A percentile compares a stretch with the other conserved stretches of the same genome.
Evolutionary conservation across 1,284 basidiomycete species (phyloP).

Genomic region (Tremellales sp.): DNA sequence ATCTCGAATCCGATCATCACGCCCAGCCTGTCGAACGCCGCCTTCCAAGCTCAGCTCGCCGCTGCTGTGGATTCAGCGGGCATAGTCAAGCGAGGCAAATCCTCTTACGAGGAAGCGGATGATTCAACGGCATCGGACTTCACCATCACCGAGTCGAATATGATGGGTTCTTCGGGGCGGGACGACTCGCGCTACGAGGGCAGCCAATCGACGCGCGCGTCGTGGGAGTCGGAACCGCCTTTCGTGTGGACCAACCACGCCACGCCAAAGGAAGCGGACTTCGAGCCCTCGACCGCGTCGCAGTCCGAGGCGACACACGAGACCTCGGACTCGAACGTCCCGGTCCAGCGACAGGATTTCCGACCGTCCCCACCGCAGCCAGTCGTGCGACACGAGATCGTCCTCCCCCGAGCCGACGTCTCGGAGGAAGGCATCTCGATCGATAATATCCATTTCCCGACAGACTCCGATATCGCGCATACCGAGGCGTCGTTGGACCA

Average conservation of each 20-base stretch:
- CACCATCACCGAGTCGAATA: constrained; percentile 7
- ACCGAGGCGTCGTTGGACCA: constrained; percentile 17
- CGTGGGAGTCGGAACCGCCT: constrained; percentile 30
- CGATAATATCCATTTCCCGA: constrained; percentile 34
- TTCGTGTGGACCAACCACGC: constrained; percentile 26
- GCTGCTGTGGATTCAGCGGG: constrained; percentile 26
- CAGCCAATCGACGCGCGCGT: constrained; percentile 17
- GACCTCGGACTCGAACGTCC: constrained; percentile 3
- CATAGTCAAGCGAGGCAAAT: constrained; percentile 18
- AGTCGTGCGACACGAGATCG: constrained; percentile 1
- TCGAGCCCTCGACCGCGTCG: background rate
- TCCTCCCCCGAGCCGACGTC: background rate
- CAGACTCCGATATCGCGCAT: constrained; percentile 28
- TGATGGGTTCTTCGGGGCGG: constrained; percentile 4
- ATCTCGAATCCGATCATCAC: constrained; percentile 30
- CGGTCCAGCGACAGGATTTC: constrained; percentile 21
- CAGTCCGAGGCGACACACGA: constrained; percentile 8
- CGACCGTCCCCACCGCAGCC: constrained; percentile 9
- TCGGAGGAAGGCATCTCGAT: constrained; percentile 21
- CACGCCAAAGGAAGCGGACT: constrained; percentile 8
- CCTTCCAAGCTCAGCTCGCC: constrained; percentile 30
- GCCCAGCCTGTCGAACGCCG: constrained; percentile 26
- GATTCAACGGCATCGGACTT: constrained; percentile 12
- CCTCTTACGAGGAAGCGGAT: background rate
- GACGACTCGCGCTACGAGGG: constrained; percentile 16